Evolutionary conservation across 345 rosid species (phyloP).

Genomic region (Mercurialis annua): DNA sequence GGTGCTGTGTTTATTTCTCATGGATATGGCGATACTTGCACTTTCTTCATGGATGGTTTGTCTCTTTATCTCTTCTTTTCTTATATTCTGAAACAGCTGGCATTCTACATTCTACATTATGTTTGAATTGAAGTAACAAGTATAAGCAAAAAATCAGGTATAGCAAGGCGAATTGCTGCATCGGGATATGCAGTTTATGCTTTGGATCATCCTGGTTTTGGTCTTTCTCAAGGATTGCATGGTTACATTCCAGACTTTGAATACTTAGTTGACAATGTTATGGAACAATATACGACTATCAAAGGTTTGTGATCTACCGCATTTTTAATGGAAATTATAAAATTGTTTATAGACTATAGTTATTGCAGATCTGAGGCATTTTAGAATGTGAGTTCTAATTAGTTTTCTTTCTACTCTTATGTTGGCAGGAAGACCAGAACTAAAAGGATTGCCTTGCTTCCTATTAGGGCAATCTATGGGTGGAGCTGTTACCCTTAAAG

Average conservation of each 20-base stretch:
- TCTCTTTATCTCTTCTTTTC: conserved; percentile 2
- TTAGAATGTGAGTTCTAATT: neutral
- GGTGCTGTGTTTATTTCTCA: conserved; percentile 75
- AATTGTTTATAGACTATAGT: neutral
- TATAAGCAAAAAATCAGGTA: conserved; percentile 56
- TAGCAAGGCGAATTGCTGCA: conserved; percentile 69
- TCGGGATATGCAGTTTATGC: conserved; percentile 77
- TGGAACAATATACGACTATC: conserved; percentile 64
- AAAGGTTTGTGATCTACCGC: conserved; percentile 46
- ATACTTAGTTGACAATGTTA: conserved; percentile 61
- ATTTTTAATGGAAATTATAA: neutral
- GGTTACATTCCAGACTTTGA: conserved; percentile 80
- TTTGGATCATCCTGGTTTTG: conserved; percentile 92
- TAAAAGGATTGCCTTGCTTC: conserved; percentile 67
- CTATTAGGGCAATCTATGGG: conserved; percentile 96
- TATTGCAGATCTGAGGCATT: neutral
- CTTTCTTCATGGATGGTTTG: conserved; percentile 97
- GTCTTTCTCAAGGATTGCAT: conserved; percentile 88
- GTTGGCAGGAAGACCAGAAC: conserved; percentile 58
- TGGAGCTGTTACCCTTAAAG: conserved; percentile 87
- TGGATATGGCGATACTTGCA: conserved; percentile 98
- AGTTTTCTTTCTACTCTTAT: conserved; percentile 11
- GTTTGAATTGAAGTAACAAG: neutral
- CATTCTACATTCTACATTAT: neutral
- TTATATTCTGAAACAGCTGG: neutral